phyloP scores from a whole-genome alignment of 352 stramenopile species.

The Globisporangium viniferum region DNA sequence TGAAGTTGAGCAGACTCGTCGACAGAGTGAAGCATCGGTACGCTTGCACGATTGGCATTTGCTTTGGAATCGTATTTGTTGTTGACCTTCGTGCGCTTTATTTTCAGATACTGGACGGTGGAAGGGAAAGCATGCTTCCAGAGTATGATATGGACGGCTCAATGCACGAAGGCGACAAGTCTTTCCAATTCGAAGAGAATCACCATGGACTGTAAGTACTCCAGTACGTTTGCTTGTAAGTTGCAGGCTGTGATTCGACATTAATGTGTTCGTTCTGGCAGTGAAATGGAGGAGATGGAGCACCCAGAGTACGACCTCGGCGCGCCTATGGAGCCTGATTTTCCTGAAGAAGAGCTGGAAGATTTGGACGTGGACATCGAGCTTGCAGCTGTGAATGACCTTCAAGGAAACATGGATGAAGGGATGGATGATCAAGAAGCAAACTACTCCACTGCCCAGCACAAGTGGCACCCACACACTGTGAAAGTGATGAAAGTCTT shows the following conservation, averaged over 20 bases:
- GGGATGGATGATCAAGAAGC: conserved; percentile 27
- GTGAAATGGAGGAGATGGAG: conserved; percentile 37
- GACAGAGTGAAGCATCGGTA: conserved; percentile 63
- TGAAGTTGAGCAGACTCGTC: conserved; percentile 66
- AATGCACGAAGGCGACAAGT: conserved; percentile 32
- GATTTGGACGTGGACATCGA: conserved; percentile 82
- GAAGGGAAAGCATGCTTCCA: conserved; percentile 15
- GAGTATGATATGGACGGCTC: conserved; percentile 16
- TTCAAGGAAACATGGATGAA: conserved; percentile 61
- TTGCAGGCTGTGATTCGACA: background rate
- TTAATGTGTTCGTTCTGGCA: background rate
- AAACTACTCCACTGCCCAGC: conserved; percentile 54
- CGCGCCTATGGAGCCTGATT: conserved; percentile 43
- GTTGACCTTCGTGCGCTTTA: background rate
- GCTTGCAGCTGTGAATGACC: conserved; percentile 71
- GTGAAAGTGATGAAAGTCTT: conserved; percentile 94
- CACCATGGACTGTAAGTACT: conserved; percentile 12
- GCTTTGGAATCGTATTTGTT: background rate
- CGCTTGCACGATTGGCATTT: background rate
- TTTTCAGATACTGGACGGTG: background rate
- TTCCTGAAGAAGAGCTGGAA: conserved; percentile 40
- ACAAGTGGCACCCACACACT: conserved; percentile 98
- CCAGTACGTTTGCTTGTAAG: background rate
- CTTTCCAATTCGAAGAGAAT: conserved; percentile 38
- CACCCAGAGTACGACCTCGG: conserved; percentile 57